These are phyloP conservation scores for Rosa rugosa DNA, from an alignment of 306 rosid species.

Conservation along the genomic window DNA sequence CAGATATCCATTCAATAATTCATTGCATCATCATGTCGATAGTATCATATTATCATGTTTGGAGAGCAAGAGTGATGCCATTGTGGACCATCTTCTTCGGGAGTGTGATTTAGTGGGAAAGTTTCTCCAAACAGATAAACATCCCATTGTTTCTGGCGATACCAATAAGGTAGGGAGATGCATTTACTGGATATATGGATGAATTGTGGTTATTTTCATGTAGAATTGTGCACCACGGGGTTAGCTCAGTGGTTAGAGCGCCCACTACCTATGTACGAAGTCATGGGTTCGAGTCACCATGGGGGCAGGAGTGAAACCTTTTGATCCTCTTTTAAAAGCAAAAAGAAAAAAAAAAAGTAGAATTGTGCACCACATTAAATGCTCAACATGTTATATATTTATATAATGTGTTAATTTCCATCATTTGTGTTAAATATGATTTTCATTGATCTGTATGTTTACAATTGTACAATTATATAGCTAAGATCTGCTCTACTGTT, in stretches of 20 bases:
- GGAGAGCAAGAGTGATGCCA: slow-evolving; percentile 72
- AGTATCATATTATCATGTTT: slow-evolving; percentile 79
- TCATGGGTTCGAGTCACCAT: no score
- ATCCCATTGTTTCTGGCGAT: slow-evolving; percentile 58
- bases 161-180: slow-evolving; percentile 51
- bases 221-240: not conserved
- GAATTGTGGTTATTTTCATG: slow-evolving; percentile 9
- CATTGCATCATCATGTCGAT: slow-evolving; percentile 90
- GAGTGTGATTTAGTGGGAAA: slow-evolving; percentile 84
- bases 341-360: no score
- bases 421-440: no score
- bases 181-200: slow-evolving; percentile 29
- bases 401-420: slow-evolving; percentile 9
- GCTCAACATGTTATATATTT: not conserved
- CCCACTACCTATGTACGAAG: no score
- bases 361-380: not conserved
- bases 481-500: no score
- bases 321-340: no score
- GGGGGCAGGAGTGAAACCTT: no score
- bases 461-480: no score
- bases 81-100: slow-evolving; percentile 74
- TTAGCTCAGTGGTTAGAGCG: no score
- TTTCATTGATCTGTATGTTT: no score
- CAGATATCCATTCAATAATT: slow-evolving; percentile 93
- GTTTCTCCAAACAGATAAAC: slow-evolving; percentile 69